Evolutionary conservation across 805 yeast genomes (phyloP).

Genomic region (Zygotorulaspora sp.): DNA sequence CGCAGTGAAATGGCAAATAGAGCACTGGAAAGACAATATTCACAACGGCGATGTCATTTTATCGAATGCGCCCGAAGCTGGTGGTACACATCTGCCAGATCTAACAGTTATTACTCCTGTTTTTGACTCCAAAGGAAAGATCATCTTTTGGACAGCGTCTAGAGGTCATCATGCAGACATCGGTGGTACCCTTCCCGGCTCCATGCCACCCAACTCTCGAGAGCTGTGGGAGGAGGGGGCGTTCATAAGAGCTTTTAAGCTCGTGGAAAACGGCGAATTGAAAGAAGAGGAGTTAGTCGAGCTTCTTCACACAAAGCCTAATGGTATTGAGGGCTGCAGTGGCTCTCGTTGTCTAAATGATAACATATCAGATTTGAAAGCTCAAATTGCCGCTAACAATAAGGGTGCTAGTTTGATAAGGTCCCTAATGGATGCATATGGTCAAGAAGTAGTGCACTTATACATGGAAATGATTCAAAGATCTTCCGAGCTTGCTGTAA

Average conservation of each 20-base stretch:
- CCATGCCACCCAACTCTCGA: conserved; percentile 92
- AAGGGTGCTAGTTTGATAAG: conserved; percentile 70
- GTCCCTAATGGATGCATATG: conserved; percentile 57
- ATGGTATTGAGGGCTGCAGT: conserved; percentile 76
- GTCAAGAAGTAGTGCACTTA: conserved; percentile 51
- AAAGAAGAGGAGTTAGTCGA: conserved; percentile 70
- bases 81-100: conserved; percentile 83
- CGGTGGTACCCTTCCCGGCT: conserved; percentile 87
- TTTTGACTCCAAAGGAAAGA: conserved; percentile 45
- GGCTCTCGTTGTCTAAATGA: conserved; percentile 83
- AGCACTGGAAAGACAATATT: conserved; percentile 59
- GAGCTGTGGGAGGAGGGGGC: conserved; percentile 89
- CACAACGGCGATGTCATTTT: conserved; percentile 69
- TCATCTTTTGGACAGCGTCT: conserved; percentile 85
- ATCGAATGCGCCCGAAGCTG: conserved; percentile 74
- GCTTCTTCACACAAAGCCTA: conserved; percentile 65
- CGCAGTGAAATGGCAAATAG: conserved; percentile 61
- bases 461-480: conserved; percentile 80
- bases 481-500: conserved; percentile 69
- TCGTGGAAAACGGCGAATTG: conserved; percentile 69
- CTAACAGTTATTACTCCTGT: conserved; percentile 92
- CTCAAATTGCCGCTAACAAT: conserved; percentile 83
- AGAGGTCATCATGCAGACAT: conserved; percentile 96
- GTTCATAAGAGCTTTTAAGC: conserved; percentile 66
- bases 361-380: conserved; percentile 76